Base-by-base conservation (phyloP, 176 grass and related monocot species). In the Calamus simplicifolius region DNA sequence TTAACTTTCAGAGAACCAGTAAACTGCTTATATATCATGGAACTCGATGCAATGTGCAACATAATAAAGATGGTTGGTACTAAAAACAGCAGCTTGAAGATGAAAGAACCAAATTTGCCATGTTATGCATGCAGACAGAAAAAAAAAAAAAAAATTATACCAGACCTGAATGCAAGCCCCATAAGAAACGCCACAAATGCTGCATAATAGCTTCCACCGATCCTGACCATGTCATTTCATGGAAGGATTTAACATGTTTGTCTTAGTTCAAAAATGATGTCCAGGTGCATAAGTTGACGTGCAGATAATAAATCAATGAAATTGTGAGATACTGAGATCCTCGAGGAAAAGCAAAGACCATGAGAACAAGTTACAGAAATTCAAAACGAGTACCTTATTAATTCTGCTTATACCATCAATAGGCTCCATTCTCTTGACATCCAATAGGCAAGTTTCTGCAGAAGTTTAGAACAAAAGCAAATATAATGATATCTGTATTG, bases 151-250 rank as follows among this genome's bases (percentile, higher is more conserved):
- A 43, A 13, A 7, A 12, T 43, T 12, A 43, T 43, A 43, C 8
- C 8, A 43, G 12, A 92, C 93, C 87, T 98, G 93, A 80, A 98
- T 98, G 64, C 93, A 98, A 77, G 80, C 93, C 66, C 93, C 93
- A 79, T 98, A 98, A 55, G 87, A 74, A 85, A 98, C 93, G 49
- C 80, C 79, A 43, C 93, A 98, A 62, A 98, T 98, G 78, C 93
- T 98, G 76, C 93, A 98, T 54, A 98, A 31, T 64, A 98, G 93
- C 80, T 98, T 98, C 93, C 93, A 98, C 13, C 93, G 87, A 68
- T 85, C 84, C 92, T 97, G 75, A 16, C 73, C 48, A 81, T 61
- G 51, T 61, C 62, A 72, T 76, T 75, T 66, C 28, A 61, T 6
- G 60, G 10, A n/a, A 54, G 16, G 15, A 63, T 61, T 28, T 17